Evolutionary conservation across 1,284 basidiomycete species (phyloP), one percentile per base, ranked within the genome.

Genomic region (Ganoderma lucidum): DNA sequence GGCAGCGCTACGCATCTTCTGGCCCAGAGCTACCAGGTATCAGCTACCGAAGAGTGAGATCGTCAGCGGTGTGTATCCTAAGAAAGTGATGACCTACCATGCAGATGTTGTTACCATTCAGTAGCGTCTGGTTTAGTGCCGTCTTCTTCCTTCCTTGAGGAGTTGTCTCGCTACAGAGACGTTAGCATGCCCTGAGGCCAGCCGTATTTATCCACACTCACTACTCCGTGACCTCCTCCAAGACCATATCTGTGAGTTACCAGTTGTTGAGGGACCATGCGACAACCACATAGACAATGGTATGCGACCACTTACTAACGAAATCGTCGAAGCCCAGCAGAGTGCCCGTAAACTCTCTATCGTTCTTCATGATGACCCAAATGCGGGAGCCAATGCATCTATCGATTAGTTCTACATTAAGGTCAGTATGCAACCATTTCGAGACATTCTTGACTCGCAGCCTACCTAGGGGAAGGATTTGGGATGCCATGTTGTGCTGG

Each of bases 61-160:
- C 30, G 10, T 70, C 45, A 65, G 59, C 39, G 30, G 30, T 12
- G 28, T 39, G 3, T 23, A 17, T 6, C 17, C 35, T 30, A 1
- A 55, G 14, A 6, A 8, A 6, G 3, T 3, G 9, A 23, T 0
- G 6, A 15, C 85, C 73, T 81, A 97, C 97, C 93, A 99, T 98
- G 79, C 96, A 97, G 68, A 99, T 99, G 76, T 98, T 98, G 83
- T 98, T 98, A 12, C 97, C 97, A 77, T 99, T 99, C 70, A 99
- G 81, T 59, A 99, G 84, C 28, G 97, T 99, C 82, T 98, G 95
- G 5, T 92, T 89, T 30, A 99, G 87, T 71, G 91, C 88, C 10
- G 93, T 98, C 81, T 90, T 91, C 78, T 94, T 95, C 71, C 86
- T 85, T 15, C 97, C 97, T 80, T 93, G 85, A 5, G 94, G 85